Conservation (phyloP, 2,329 filamentous ascomycete genomes). For the Calonectria pseudoreteaudii region DNA sequence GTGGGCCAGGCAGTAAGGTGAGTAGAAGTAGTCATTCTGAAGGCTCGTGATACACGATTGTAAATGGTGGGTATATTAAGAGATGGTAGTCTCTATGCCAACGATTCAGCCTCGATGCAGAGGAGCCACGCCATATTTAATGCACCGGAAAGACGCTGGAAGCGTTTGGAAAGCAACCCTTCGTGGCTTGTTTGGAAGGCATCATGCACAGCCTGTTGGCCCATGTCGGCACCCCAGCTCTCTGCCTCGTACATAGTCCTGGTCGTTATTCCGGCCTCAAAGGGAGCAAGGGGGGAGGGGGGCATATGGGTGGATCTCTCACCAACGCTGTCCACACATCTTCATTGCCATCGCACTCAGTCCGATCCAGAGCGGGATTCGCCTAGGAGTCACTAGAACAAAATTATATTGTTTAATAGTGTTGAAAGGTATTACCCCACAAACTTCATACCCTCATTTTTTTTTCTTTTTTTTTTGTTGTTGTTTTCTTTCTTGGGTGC, state of each 20-base stretch:
- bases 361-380: neutral
- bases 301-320: conserved; percentile 26
- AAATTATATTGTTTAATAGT: neutral
- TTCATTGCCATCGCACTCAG: too few species aligned
- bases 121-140: conserved; percentile 32
- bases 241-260: neutral
- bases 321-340: conserved; percentile 3
- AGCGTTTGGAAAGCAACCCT: conserved; percentile 20
- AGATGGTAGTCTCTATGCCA: conserved; percentile 33
- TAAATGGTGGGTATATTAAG: neutral
- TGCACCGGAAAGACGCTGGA: neutral
- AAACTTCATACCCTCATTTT: neutral
- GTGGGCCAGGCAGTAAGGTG: conserved; percentile 14
- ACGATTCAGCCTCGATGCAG: neutral
- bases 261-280: conserved; percentile 22
- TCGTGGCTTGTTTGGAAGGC: conserved; percentile 22
- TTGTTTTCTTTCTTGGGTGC: too few species aligned
- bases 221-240: neutral
- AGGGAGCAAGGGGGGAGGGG: neutral
- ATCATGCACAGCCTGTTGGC: conserved; percentile 22
- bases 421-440: neutral
- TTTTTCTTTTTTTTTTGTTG: too few species aligned
- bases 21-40: conserved; percentile 10
- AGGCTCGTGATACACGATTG: neutral
- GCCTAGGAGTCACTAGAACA: neutral